Conservation (phyloP, 306 rosid species). For the Rosa lucieae region DNA sequence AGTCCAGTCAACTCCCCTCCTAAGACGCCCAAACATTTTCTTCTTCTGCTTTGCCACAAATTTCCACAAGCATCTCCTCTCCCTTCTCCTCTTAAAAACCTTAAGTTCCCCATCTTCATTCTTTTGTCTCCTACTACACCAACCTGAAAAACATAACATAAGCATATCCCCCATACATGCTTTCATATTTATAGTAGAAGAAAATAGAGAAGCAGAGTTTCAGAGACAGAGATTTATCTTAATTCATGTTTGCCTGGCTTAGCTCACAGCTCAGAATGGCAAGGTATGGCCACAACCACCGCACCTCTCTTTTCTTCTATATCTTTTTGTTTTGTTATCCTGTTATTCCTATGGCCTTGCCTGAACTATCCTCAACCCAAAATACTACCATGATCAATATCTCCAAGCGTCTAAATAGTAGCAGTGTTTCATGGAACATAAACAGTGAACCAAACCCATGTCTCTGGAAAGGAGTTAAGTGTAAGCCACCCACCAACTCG, state of each 20-base stretch:
- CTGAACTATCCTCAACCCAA: constrained; percentile 51
- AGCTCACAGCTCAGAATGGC: constrained; percentile 33
- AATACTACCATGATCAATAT: constrained; percentile 38
- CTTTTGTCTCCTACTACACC: constrained; percentile 17
- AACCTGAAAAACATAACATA: constrained; percentile 10
- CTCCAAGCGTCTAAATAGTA: constrained; percentile 13
- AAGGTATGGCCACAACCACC: constrained; percentile 29
- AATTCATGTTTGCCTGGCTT: not conserved
- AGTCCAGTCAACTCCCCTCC: constrained; percentile 40
- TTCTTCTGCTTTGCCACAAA: not conserved
- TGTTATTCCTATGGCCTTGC: constrained; percentile 32
- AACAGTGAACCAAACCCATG: constrained; percentile 48
- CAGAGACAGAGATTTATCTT: constrained; percentile 5
- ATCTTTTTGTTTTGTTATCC: constrained; percentile 31
- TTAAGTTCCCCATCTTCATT: not conserved
- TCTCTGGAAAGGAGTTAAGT: constrained; percentile 60
- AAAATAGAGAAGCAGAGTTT: constrained; percentile 1
- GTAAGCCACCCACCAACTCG: constrained; percentile 32
- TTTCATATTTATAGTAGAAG: not conserved
- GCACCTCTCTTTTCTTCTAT: constrained; percentile 20
- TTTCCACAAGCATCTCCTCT: not conserved
- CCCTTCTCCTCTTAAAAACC: not conserved
- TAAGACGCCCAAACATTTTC: constrained; percentile 3
- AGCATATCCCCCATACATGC: not conserved
- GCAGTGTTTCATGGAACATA: constrained; percentile 31